Conservation (phyloP, 1,139 yeast species). For the Geotrichum restrictum region DNA sequence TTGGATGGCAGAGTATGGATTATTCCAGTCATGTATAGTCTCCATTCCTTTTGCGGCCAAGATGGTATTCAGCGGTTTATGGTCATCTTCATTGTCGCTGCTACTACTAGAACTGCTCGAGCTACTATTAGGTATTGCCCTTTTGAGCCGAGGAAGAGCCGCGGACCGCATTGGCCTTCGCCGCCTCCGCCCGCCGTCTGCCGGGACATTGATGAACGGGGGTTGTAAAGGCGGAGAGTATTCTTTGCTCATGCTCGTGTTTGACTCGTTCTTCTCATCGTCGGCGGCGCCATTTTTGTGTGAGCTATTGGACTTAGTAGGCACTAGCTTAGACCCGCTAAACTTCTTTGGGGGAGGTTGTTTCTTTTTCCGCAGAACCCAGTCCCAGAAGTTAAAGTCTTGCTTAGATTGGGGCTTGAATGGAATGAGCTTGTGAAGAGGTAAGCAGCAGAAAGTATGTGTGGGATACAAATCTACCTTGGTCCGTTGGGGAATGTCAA, state of each 20-base stretch:
- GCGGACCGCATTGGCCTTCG: slow-evolving; percentile 6
- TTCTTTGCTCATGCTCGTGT: neutral
- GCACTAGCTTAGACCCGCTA: neutral
- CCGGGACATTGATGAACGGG: slow-evolving; percentile 1
- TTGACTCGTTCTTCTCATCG: neutral
- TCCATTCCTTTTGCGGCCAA: slow-evolving; percentile 25
- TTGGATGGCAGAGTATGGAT: slow-evolving; percentile 32
- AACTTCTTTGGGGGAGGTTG: neutral
- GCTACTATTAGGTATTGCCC: slow-evolving; percentile 4
- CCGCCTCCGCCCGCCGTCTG: slow-evolving; percentile 8
- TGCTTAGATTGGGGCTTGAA: slow-evolving; percentile 22
- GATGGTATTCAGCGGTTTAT: slow-evolving; percentile 10
- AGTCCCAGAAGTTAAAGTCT: slow-evolving; percentile 13
- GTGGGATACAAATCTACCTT: slow-evolving; percentile 49
- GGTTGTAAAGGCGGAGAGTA: slow-evolving; percentile 6
- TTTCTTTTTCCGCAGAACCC: slow-evolving; percentile 7
- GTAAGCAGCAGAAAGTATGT: slow-evolving; percentile 50
- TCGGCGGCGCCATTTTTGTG: neutral
- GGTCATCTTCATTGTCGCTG: slow-evolving; percentile 13
- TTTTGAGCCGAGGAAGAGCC: slow-evolving; percentile 10
- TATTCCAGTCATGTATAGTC: slow-evolving; percentile 41
- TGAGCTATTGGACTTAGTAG: slow-evolving; percentile 1
- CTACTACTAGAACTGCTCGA: slow-evolving; percentile 15
- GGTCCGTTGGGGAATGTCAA: slow-evolving; percentile 55
- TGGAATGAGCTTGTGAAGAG: slow-evolving; percentile 46